Conservation (phyloP, 1,284 basidiomycete genomes). For the Ustilago trichophora region DNA sequence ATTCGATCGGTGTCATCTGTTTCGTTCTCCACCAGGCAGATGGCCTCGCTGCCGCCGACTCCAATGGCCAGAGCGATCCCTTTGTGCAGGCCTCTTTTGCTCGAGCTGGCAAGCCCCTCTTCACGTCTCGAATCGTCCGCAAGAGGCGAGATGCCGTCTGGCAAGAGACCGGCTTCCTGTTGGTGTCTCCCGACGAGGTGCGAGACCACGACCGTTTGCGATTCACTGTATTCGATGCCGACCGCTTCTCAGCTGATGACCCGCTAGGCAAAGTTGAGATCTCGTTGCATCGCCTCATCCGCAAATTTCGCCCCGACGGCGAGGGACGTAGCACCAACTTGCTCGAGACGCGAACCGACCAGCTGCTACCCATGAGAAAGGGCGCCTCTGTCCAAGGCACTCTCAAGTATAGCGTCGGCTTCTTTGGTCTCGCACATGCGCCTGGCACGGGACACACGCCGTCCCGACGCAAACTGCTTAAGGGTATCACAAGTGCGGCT, state of each 20-base stretch:
- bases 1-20: constrained; percentile 55
- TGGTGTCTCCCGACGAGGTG: constrained; percentile 58
- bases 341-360: constrained; percentile 51
- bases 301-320: constrained; percentile 23
- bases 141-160: constrained; percentile 54
- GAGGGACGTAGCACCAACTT: constrained; percentile 30
- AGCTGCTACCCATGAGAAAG: constrained; percentile 49
- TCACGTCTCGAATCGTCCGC: constrained; percentile 50
- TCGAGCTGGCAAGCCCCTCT: constrained; percentile 56
- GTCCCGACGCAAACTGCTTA: constrained; percentile 40
- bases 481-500: constrained; percentile 18
- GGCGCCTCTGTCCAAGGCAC: constrained; percentile 45
- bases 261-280: constrained; percentile 61
- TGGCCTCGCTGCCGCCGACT: constrained; percentile 54
- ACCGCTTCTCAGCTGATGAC: constrained; percentile 63
- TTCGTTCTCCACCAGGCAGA: constrained; percentile 57
- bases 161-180: constrained; percentile 56
- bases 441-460: constrained; percentile 33
- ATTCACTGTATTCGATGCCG: constrained; percentile 58
- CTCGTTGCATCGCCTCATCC: constrained; percentile 50
- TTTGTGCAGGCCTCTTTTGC: constrained; percentile 57
- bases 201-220: constrained; percentile 55
- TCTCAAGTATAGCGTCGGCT: constrained; percentile 60
- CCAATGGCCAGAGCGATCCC: constrained; percentile 58
- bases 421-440: constrained; percentile 51